These are phyloP conservation scores for Hexamita inflata DNA, from an alignment of 208 protist genomes.

Conservation along the genomic window DNA sequence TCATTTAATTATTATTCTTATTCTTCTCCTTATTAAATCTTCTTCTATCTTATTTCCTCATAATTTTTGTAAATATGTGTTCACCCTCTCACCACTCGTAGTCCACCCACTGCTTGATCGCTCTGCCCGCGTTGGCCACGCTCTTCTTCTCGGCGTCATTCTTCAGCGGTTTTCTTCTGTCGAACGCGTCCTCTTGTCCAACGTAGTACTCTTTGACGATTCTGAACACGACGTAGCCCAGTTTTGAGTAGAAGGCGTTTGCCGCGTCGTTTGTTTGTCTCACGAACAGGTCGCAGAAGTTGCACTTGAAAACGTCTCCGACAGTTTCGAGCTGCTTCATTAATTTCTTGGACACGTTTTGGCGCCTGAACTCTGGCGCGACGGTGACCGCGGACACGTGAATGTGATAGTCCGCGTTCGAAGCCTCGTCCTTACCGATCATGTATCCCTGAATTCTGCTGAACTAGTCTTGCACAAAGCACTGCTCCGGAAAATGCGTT, in stretches of 20 bases:
- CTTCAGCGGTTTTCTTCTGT: conserved; percentile 2
- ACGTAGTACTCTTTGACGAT: background rate
- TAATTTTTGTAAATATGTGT: no score
- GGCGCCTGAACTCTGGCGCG: background rate
- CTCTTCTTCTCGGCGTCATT: background rate
- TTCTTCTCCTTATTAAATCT: no score
- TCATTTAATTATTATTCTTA: no score
- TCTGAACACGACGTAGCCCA: background rate
- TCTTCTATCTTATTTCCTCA: no score
- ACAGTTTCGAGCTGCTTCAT: background rate
- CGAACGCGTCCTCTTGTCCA: conserved; percentile 6
- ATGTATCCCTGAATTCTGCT: background rate
- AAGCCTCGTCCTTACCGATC: conserved; percentile 25
- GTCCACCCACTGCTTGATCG: no score
- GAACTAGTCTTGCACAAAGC: background rate
- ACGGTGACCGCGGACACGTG: conserved; percentile 14
- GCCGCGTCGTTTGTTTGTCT: background rate
- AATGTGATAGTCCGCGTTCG: conserved; percentile 9
- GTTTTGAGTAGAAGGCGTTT: background rate
- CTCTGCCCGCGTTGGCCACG: no score
- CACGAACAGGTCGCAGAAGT: conserved; percentile 21
- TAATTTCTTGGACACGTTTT: background rate
- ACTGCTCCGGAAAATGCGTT: background rate
- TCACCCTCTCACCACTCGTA: no score
- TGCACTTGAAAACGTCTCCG: background rate